These are phyloP conservation scores for Cylindrotheca closterium DNA, from an alignment of 108 stramenopile genomes.

Conservation along the genomic window DNA sequence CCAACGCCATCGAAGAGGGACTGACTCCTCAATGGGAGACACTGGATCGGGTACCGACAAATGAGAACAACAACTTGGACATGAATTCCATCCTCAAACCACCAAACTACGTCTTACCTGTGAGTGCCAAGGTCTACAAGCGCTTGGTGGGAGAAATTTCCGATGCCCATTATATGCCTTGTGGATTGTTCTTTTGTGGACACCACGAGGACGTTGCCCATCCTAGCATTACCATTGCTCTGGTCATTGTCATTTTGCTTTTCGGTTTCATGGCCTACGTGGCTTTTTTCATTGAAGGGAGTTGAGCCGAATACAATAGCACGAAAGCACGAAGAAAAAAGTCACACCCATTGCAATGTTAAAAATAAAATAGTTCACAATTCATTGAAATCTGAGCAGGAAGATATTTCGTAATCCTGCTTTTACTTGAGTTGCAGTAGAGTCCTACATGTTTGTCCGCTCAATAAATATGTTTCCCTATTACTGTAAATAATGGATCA, in stretches of 20 bases:
- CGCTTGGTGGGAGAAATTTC: constrained; percentile 73
- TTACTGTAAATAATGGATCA: too few species aligned
- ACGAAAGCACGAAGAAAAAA: too few species aligned
- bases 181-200: constrained; percentile 85
- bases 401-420: too few species aligned
- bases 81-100: constrained; percentile 39
- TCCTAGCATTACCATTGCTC: constrained; percentile 72
- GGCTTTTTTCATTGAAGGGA: constrained; percentile 16
- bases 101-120: constrained; percentile 52
- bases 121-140: constrained; percentile 63
- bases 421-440: too few species aligned
- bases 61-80: background rate
- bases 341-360: background rate
- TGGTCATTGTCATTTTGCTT: constrained; percentile 39
- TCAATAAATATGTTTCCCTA: too few species aligned
- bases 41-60: constrained; percentile 16
- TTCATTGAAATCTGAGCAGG: too few species aligned
- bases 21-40: constrained; percentile 36
- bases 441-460: too few species aligned
- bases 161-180: constrained; percentile 60
- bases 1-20: constrained; percentile 19
- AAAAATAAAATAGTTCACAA: background rate
- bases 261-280: constrained; percentile 31
- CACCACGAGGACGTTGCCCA: constrained; percentile 82
- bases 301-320: too few species aligned